These are phyloP conservation scores for Boletales sp. DNA, from an alignment of 768 basidiomycete species.

Conservation along the genomic window DNA sequence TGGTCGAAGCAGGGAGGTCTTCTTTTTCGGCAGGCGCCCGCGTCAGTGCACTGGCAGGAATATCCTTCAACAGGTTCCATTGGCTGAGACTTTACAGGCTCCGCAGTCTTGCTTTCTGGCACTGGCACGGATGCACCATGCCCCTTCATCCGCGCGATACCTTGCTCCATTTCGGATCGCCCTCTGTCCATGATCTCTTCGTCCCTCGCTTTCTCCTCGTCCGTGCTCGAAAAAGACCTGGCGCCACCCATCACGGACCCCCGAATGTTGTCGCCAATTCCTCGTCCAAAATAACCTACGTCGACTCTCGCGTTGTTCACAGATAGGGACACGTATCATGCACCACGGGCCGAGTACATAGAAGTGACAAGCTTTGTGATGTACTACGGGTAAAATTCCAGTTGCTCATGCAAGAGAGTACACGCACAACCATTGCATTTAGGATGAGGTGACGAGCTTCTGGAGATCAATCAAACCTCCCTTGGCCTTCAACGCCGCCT, in stretches of 20 bases:
- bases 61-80: too few species aligned
- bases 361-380: too few species aligned
- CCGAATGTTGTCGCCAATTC: conserved; percentile 43
- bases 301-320: conserved; percentile 2
- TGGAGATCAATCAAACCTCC: conserved; percentile 58
- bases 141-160: conserved; percentile 32
- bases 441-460: conserved; percentile 22
- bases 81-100: too few species aligned
- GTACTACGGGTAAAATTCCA: too few species aligned
- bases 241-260: conserved; percentile 40
- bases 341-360: too few species aligned
- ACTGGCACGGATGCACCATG: too few species aligned
- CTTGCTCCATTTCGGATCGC: conserved; percentile 38
- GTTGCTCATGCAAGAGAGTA: too few species aligned
- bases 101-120: too few species aligned
- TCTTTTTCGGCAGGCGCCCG: too few species aligned
- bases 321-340: conserved; percentile 28
- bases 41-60: too few species aligned
- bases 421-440: too few species aligned
- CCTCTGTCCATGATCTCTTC: conserved; percentile 38
- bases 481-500: conserved; percentile 68
- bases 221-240: conserved; percentile 29
- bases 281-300: conserved; percentile 19
- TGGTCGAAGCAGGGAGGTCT: not conserved
- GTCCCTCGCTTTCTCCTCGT: conserved; percentile 27